These are phyloP conservation scores for Hypoxylon crocopeplum DNA, from an alignment of 495 filamentous ascomycete genomes.

Conservation along the genomic window DNA sequence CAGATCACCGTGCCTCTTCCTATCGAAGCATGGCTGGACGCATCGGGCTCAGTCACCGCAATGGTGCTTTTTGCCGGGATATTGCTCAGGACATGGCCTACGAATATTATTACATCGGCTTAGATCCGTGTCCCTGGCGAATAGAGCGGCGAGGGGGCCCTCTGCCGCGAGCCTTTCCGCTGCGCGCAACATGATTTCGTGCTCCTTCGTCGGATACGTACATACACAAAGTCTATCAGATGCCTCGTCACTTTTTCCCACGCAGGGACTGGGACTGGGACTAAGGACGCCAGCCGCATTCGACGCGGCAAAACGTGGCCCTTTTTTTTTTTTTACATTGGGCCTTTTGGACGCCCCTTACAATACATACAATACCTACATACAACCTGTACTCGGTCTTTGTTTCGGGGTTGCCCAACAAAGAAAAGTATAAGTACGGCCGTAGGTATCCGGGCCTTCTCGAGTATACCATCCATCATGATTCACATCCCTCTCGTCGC, in stretches of 20 bases:
- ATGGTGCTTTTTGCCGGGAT: slow-evolving; percentile 38
- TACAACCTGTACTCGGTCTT: slow-evolving; percentile 12
- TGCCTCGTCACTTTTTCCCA: slow-evolving; percentile 22
- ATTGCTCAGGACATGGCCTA: slow-evolving; percentile 23
- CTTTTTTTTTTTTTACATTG: slow-evolving; percentile 15
- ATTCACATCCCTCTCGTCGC: slow-evolving; percentile 22
- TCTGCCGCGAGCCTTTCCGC: slow-evolving; percentile 38
- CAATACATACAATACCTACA: slow-evolving; percentile 12
- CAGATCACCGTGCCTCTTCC: slow-evolving; percentile 30
- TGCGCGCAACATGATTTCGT: slow-evolving; percentile 31
- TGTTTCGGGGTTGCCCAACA: slow-evolving; percentile 31
- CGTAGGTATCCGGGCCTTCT: slow-evolving; percentile 22
- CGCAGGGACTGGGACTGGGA: slow-evolving; percentile 28
- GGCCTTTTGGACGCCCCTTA: slow-evolving; percentile 7
- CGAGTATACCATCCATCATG: slow-evolving; percentile 30
- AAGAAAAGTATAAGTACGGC: slow-evolving; percentile 38
- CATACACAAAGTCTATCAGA: slow-evolving; percentile 24
- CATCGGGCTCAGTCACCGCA: slow-evolving; percentile 34
- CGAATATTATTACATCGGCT: slow-evolving; percentile 27
- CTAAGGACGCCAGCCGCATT: slow-evolving; percentile 34
- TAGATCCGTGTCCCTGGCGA: slow-evolving; percentile 28
- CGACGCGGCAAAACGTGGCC: slow-evolving; percentile 33
- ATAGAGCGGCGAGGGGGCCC: slow-evolving; percentile 24
- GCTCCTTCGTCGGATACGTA: slow-evolving; percentile 35
- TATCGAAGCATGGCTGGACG: slow-evolving; percentile 38